phyloP scores from a whole-genome alignment of 108 stramenopile genomes.

The Bacterosira constricta region DNA sequence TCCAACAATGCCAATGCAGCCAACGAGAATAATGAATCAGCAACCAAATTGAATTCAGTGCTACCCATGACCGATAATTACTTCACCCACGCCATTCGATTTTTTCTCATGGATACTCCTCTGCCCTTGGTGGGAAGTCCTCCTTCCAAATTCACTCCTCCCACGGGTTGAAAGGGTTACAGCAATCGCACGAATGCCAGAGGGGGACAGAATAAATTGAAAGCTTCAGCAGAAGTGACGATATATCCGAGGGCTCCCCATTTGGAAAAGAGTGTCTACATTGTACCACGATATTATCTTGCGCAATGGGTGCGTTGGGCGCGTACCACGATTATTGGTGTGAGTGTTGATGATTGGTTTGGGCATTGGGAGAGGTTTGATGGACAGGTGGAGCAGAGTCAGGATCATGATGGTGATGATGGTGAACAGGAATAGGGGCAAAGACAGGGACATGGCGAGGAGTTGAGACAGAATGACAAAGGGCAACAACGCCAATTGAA shows the following conservation, averaged over 20 bases:
- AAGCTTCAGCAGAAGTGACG: no score
- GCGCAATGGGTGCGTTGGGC: conserved; percentile 81
- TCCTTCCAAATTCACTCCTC: neutral
- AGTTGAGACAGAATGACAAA: no score
- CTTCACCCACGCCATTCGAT: conserved; percentile 10
- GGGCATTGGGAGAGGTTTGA: conserved; percentile 1
- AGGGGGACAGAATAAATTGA: no score
- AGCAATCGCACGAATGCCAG: no score
- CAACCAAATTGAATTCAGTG: neutral
- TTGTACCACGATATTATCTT: conserved; percentile 60
- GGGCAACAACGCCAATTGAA: neutral
- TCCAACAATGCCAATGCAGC: neutral
- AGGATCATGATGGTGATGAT: conserved; percentile 38
- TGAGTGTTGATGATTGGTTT: conserved; percentile 29
- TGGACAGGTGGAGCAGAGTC: conserved; percentile 34
- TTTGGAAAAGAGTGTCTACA: conserved; percentile 60
- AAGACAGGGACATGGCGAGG: neutral
- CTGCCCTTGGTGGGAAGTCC: conserved; percentile 6
- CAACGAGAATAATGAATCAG: neutral
- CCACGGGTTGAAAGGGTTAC: no score
- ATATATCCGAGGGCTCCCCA: no score
- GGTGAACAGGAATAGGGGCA: conserved; percentile 5
- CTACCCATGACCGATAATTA: conserved; percentile 13
- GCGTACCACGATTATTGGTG: conserved; percentile 5
- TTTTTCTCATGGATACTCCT: conserved; percentile 18